These are phyloP conservation scores for Coemansia sp. DNA, from an alignment of 192 early-diverging fungal species.

Conservation along the genomic window DNA sequence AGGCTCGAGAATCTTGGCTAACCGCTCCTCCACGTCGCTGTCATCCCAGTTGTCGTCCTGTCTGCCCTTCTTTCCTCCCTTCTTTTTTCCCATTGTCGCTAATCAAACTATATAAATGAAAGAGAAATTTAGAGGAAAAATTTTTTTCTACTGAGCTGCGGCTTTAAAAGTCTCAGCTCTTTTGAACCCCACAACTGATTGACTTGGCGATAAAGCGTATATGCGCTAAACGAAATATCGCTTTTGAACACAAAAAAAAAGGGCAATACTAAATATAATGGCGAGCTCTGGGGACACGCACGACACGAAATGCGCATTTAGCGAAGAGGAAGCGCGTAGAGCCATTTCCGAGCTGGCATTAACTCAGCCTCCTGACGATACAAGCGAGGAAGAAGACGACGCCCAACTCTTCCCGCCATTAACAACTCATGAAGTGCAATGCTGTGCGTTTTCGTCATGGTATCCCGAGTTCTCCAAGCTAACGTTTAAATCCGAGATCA, in stretches of 20 bases:
- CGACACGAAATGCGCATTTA: too few species aligned
- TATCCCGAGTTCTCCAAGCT: constrained; percentile 61
- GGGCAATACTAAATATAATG: not conserved
- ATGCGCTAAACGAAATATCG: too few species aligned
- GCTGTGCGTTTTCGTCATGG: constrained; percentile 80
- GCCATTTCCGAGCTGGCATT: constrained; percentile 3
- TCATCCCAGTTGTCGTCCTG: constrained; percentile 4
- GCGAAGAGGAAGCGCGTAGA: not conserved
- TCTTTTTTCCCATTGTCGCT: constrained; percentile 20
- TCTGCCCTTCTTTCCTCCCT: constrained; percentile 12
- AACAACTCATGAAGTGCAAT: constrained; percentile 60
- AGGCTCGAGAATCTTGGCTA: constrained; percentile 7
- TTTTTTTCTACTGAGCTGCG: not conserved
- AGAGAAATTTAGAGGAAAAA: not conserved
- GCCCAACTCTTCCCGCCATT: constrained; percentile 53
- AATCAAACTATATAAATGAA: constrained; percentile 7
- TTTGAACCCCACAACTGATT: not conserved
- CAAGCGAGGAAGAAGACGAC: constrained; percentile 4
- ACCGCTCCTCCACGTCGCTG: constrained; percentile 4
- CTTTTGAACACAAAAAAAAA: too few species aligned
- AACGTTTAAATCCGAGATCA: constrained; percentile 72
- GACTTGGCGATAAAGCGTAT: too few species aligned
- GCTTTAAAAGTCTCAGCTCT: not conserved
- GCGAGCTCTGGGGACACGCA: not conserved
- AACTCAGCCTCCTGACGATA: not conserved